phyloP scores from a whole-genome alignment of 2,329 filamentous ascomycete genomes.

The Pleurostoma richardsiae region DNA sequence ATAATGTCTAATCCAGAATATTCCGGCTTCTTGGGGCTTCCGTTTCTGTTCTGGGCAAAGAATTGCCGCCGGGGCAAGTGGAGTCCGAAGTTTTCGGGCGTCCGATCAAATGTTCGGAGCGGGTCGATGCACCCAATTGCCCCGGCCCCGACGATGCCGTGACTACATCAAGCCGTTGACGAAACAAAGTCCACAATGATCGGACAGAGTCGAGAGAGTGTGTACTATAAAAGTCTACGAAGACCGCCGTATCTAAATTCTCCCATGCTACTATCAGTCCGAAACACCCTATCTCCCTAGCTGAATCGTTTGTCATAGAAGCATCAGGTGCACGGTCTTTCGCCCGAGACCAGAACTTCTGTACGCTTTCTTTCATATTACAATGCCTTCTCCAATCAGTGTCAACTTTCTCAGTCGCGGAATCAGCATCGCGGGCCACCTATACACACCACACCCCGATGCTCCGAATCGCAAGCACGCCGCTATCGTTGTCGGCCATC shows the following conservation, averaged over 20 bases:
- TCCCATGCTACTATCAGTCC: not conserved
- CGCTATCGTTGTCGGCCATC: constrained; percentile 24
- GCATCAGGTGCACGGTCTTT: not conserved
- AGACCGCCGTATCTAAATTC: not conserved
- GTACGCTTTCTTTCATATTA: not conserved
- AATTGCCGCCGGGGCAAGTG: not conserved
- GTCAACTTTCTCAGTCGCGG: not conserved
- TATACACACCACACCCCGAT: not conserved
- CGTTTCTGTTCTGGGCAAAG: no score
- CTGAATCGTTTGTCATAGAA: not conserved
- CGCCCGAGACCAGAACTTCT: no score
- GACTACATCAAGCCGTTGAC: no score
- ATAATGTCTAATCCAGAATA: no score
- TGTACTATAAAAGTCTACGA: not conserved
- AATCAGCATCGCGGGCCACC: constrained; percentile 1
- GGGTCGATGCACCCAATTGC: not conserved
- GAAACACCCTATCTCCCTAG: not conserved
- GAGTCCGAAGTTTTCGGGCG: not conserved
- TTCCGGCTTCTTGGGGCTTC: no score
- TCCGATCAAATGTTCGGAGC: not conserved
- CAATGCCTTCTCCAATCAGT: not conserved
- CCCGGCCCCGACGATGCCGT: not conserved
- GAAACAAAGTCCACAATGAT: no score
- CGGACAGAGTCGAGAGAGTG: not conserved
- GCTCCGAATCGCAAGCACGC: constrained; percentile 1